These are phyloP conservation scores for Aphanoascus verrucosus DNA, from an alignment of 2,329 filamentous ascomycete genomes.

Conservation along the genomic window DNA sequence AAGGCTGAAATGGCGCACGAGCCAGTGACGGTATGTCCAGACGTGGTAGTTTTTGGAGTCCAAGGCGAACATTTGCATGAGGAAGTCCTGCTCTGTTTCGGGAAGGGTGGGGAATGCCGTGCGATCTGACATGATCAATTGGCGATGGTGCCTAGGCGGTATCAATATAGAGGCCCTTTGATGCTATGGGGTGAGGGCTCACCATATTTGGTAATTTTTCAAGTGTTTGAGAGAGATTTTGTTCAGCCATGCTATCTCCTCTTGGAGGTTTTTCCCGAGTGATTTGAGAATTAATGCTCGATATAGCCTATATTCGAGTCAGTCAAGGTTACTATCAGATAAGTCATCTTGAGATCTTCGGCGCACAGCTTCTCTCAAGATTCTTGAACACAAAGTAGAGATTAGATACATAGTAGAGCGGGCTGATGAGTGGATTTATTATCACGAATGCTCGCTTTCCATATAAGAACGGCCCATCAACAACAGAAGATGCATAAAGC, in stretches of 20 bases:
- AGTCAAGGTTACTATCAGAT: background rate
- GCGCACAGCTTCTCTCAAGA: too few relatives aligned
- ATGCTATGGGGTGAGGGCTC: background rate
- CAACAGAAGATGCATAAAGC: too few relatives aligned
- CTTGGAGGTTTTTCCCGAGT: slow-evolving; percentile 52
- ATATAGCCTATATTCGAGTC: slow-evolving; percentile 52
- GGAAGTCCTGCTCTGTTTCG: slow-evolving; percentile 60
- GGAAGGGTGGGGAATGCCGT: slow-evolving; percentile 45
- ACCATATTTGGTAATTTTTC: slow-evolving; percentile 99
- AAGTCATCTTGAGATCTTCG: too few relatives aligned
- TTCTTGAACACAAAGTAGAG: too few relatives aligned
- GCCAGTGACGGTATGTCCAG: slow-evolving; percentile 83
- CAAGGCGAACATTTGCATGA: slow-evolving; percentile 66
- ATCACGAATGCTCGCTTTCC: too few relatives aligned
- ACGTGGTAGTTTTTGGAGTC: slow-evolving; percentile 98
- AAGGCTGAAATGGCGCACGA: slow-evolving; percentile 54
- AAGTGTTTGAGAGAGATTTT: slow-evolving; percentile 68
- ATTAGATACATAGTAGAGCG: too few relatives aligned
- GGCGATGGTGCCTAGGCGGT: slow-evolving; percentile 50
- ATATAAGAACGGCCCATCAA: too few relatives aligned
- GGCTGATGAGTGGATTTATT: too few relatives aligned
- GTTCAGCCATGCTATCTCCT: slow-evolving; percentile 81
- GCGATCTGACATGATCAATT: slow-evolving; percentile 43
- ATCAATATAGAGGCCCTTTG: background rate
- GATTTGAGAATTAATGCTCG: slow-evolving; percentile 66